phyloP scores from a whole-genome alignment of 495 filamentous ascomycete species.

The Extremus antarcticus region DNA sequence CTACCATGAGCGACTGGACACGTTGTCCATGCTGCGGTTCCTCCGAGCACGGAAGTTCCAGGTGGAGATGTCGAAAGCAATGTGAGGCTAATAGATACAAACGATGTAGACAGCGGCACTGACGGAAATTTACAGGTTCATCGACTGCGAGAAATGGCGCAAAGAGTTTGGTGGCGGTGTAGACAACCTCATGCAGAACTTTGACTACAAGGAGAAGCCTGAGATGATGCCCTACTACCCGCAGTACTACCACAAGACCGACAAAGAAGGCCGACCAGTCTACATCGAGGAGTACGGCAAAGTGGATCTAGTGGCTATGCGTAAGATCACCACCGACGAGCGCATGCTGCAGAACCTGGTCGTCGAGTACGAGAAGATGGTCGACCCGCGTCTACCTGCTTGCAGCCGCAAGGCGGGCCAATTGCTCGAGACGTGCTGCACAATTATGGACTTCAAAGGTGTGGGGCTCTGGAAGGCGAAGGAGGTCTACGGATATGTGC shows the following conservation, averaged over 20 bases:
- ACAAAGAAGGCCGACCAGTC: slow-evolving; percentile 93
- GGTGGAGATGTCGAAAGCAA: slow-evolving; percentile 68
- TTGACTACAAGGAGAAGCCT: slow-evolving; percentile 81
- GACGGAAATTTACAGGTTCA: slow-evolving; percentile 48
- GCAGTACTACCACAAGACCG: slow-evolving; percentile 98
- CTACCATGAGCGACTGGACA: slow-evolving; percentile 78
- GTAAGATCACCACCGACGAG: slow-evolving; percentile 82
- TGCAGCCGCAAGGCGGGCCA: slow-evolving; percentile 86
- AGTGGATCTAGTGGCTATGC: slow-evolving; percentile 80
- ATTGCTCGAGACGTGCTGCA: slow-evolving; percentile 93
- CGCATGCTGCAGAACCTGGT: slow-evolving; percentile 95
- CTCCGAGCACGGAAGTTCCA: slow-evolving; percentile 92
- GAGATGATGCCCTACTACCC: slow-evolving; percentile 88
- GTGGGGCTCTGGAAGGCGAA: slow-evolving; percentile 70
- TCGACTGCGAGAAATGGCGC: slow-evolving; percentile 84
- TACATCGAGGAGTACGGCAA: slow-evolving; percentile 96
- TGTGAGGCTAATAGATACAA: slow-evolving; percentile 45
- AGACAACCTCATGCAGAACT: slow-evolving; percentile 69
- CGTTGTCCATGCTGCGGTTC: slow-evolving; percentile 62
- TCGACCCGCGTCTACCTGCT: slow-evolving; percentile 84
- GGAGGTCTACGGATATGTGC: slow-evolving; percentile 64
- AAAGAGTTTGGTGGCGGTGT: slow-evolving; percentile 61
- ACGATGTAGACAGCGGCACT: neutral
- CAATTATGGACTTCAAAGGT: slow-evolving; percentile 92
- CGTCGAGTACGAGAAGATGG: slow-evolving; percentile 89